phyloP scores from a whole-genome alignment of 1,284 basidiomycete genomes.

The Melampsora larici-populina region DNA sequence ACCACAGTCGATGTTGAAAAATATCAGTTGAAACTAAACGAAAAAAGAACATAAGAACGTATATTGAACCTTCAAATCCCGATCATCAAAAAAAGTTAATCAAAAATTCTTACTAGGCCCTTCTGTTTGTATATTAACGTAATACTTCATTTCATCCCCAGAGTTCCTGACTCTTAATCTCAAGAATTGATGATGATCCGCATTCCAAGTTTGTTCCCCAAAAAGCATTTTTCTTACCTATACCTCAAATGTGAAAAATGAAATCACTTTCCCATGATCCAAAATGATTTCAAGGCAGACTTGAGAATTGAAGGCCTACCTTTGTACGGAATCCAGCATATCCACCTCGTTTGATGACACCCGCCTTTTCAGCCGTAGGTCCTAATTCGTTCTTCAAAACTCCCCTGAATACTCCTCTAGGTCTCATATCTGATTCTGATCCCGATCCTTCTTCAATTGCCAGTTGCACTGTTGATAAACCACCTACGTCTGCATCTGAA shows the following conservation, averaged over 20 bases:
- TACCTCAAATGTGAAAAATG: no score
- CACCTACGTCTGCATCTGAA: slow-evolving; percentile 79
- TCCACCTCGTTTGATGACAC: slow-evolving; percentile 30
- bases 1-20: slow-evolving; percentile 81
- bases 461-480: slow-evolving; percentile 60
- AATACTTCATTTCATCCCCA: slow-evolving; percentile 62
- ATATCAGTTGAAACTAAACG: slow-evolving; percentile 65
- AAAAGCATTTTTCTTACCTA: slow-evolving; percentile 64
- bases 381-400: slow-evolving; percentile 14
- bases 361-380: slow-evolving; percentile 14
- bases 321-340: slow-evolving; percentile 75
- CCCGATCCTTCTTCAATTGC: slow-evolving; percentile 6
- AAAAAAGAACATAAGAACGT: no score
- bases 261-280: no score
- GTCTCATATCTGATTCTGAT: background rate
- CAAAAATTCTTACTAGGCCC: slow-evolving; percentile 55
- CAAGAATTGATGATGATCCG: slow-evolving; percentile 72
- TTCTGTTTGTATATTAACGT: slow-evolving; percentile 83
- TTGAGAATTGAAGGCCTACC: slow-evolving; percentile 42
- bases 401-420: slow-evolving; percentile 31
- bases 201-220: slow-evolving; percentile 74
- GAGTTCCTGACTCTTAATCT: slow-evolving; percentile 71
- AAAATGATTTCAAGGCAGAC: background rate
- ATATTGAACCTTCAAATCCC: background rate
- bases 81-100: background rate